phyloP scores from a whole-genome alignment of 2,329 filamentous ascomycete genomes.

The Colletotrichum sp. region DNA sequence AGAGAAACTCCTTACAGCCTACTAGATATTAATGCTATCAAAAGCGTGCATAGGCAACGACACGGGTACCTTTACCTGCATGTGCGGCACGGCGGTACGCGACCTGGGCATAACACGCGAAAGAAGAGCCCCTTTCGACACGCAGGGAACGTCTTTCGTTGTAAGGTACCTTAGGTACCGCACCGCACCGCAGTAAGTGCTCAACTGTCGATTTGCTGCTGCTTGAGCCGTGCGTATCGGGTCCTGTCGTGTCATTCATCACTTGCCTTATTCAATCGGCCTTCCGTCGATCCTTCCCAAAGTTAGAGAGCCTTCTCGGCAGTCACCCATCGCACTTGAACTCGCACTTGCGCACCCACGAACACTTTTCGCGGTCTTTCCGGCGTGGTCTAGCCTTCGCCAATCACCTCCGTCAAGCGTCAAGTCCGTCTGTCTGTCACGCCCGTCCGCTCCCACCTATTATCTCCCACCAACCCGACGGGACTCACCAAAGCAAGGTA shows the following conservation, averaged over 20 bases:
- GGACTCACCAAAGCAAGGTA: background rate
- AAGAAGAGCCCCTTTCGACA: background rate
- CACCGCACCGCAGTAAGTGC: background rate
- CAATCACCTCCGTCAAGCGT: background rate
- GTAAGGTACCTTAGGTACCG: background rate
- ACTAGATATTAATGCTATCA: background rate
- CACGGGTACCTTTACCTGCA: background rate
- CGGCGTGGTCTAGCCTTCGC: background rate
- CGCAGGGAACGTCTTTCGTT: background rate
- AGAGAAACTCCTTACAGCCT: background rate
- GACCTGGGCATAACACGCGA: background rate
- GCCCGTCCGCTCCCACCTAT: background rate
- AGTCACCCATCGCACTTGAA: background rate
- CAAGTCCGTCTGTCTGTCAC: background rate
- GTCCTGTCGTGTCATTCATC: background rate
- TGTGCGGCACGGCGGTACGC: background rate
- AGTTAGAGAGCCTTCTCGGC: background rate
- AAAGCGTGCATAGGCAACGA: background rate
- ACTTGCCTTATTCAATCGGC: background rate
- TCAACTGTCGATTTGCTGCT: background rate
- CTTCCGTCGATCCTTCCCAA: conserved; percentile 6
- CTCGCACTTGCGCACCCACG: background rate
- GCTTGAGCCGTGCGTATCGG: background rate
- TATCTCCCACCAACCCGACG: background rate
- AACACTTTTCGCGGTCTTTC: background rate